These are phyloP conservation scores for Hymenoscyphus scutula DNA, from an alignment of 2,329 filamentous ascomycete genomes.

Conservation along the genomic window DNA sequence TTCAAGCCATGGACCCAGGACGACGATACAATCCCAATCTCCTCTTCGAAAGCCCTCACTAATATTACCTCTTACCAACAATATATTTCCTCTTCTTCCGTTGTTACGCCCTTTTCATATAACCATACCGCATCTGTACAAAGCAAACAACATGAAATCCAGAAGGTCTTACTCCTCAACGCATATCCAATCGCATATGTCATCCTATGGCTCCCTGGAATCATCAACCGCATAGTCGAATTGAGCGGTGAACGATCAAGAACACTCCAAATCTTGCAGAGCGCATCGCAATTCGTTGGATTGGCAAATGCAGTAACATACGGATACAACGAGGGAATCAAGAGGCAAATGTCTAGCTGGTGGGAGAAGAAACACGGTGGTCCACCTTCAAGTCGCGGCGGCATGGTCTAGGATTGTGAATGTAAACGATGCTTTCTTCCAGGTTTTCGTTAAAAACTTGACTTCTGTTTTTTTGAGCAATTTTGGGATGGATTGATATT, in stretches of 20 bases:
- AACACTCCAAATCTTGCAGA: constrained; percentile 35
- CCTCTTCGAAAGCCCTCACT: constrained; percentile 7
- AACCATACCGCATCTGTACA: not conserved
- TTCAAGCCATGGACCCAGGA: not conserved
- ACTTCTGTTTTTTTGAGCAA: not conserved
- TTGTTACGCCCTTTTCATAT: not conserved
- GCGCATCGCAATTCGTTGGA: constrained; percentile 39
- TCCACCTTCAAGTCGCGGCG: not conserved
- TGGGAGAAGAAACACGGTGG: constrained; percentile 3
- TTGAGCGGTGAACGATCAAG: constrained; percentile 31
- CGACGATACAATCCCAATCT: constrained; percentile 7
- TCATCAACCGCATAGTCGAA: constrained; percentile 39
- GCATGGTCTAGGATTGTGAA: not conserved
- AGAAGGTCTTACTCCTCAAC: constrained; percentile 39
- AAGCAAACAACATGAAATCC: constrained; percentile 11
- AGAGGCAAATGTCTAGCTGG: constrained; percentile 11
- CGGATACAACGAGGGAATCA: constrained; percentile 38
- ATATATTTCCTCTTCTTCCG: not conserved
- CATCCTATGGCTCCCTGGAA: constrained; percentile 40
- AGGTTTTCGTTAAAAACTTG: not conserved
- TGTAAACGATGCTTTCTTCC: not conserved
- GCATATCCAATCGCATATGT: constrained; percentile 40
- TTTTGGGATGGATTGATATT: constrained; percentile 1
- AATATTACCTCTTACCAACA: constrained; percentile 11
- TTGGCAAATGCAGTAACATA: constrained; percentile 41